Percentiles rank a stretch among this genome's conserved stretches.
Evolutionary conservation across 768 basidiomycete species (phyloP).

Genomic region (Amyloporia xantha): DNA sequence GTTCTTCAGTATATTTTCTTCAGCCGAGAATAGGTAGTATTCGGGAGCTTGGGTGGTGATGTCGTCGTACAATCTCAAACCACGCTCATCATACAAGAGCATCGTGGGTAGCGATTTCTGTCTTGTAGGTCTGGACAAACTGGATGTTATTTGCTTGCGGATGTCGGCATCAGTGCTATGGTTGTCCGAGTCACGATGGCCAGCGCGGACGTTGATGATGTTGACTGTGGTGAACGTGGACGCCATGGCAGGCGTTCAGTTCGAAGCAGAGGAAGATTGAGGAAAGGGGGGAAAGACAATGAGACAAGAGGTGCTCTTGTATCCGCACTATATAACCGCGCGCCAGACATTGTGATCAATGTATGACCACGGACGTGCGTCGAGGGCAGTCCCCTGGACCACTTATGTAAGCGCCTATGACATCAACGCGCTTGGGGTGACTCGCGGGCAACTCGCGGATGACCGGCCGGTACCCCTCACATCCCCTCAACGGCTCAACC

Average conservation of each 20-base stretch:
- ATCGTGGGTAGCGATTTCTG: constrained; percentile 71
- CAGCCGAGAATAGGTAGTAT: constrained; percentile 88
- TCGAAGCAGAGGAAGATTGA: background rate
- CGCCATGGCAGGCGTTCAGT: background rate
- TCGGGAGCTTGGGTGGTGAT: constrained; percentile 73
- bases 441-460: no score
- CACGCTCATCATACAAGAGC: constrained; percentile 81
- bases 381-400: background rate
- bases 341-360: no score
- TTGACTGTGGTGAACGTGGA: constrained; percentile 5
- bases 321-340: background rate
- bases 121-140: constrained; percentile 47
- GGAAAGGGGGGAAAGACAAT: background rate
- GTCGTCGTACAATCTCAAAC: constrained; percentile 79
- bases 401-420: background rate
- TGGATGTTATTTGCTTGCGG: constrained; percentile 41
- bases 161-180: constrained; percentile 25
- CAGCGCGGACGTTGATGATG: constrained; percentile 20
- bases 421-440: no score
- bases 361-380: background rate
- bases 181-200: constrained; percentile 2
- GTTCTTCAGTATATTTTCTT: constrained; percentile 75
- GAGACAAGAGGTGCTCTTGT: background rate
- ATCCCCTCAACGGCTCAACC: no score
- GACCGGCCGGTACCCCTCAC: no score